These are phyloP conservation scores for Pistacia atlantica DNA, from an alignment of 345 rosid species.

Conservation along the genomic window DNA sequence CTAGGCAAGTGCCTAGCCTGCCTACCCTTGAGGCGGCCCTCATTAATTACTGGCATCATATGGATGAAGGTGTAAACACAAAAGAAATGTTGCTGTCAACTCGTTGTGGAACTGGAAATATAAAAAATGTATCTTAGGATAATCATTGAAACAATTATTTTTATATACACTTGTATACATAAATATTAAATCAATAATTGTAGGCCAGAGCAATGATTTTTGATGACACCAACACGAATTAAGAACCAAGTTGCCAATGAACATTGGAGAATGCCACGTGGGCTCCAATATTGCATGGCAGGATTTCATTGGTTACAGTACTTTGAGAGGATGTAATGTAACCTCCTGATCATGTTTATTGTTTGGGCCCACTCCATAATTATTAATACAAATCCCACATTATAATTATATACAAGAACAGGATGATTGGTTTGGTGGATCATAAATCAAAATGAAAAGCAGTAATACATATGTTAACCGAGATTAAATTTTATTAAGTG, in stretches of 20 bases:
- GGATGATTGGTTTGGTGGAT: too few species aligned
- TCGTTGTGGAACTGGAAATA: not conserved
- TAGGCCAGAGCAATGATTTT: conserved; percentile 27
- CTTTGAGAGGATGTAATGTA: not conserved
- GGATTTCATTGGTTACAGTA: conserved; percentile 2
- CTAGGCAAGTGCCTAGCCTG: too few species aligned
- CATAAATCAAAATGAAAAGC: too few species aligned
- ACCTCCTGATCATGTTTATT: not conserved
- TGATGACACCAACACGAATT: conserved; percentile 10
- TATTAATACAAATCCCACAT: not conserved
- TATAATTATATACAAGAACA: too few species aligned
- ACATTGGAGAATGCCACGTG: conserved; percentile 9
- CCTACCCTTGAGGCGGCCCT: too few species aligned
- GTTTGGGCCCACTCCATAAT: conserved; percentile 9
- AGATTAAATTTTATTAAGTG: too few species aligned
- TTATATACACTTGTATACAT: not conserved
- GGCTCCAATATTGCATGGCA: conserved; percentile 3
- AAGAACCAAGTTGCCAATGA: conserved; percentile 17
- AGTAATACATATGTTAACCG: too few species aligned
- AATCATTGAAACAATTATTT: conserved; percentile 16
- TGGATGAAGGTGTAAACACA: too few species aligned
- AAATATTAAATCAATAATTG: not conserved
- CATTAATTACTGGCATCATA: too few species aligned
- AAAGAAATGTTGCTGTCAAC: conserved; percentile 1
- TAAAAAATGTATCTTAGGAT: not conserved